These are phyloP conservation scores for Friedmanniomyces simplex DNA, from an alignment of 495 filamentous ascomycete species.

Conservation along the genomic window DNA sequence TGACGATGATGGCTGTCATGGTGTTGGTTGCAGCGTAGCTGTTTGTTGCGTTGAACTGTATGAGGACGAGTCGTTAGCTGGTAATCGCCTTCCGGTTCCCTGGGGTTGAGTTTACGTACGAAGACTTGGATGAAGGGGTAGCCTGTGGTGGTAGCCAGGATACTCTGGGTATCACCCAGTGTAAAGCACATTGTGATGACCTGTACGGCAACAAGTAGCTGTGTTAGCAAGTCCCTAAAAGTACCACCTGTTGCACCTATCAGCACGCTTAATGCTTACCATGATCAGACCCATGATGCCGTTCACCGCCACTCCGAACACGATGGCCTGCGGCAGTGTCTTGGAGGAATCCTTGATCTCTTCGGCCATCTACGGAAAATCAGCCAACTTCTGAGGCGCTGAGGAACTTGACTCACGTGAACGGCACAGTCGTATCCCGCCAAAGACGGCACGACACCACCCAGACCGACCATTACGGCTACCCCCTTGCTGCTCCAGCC, in stretches of 20 bases:
- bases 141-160: background rate
- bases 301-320: constrained; percentile 13
- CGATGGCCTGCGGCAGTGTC: constrained; percentile 15
- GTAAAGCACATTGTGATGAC: background rate
- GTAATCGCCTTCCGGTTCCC: too few species aligned
- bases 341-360: constrained; percentile 8
- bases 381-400: constrained; percentile 11
- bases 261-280: background rate
- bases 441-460: constrained; percentile 11
- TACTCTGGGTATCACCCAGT: background rate
- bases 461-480: constrained; percentile 2
- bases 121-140: background rate
- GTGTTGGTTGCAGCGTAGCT: background rate
- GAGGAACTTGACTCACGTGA: constrained; percentile 1
- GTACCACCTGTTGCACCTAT: too few species aligned
- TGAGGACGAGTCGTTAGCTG: too few species aligned
- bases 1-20: background rate
- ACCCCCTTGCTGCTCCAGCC: constrained; percentile 1
- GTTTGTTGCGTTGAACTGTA: too few species aligned
- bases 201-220: background rate
- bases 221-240: too few species aligned
- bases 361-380: constrained; percentile 15
- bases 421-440: constrained; percentile 13
- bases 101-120: too few species aligned
- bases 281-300: constrained; percentile 6